A percentile compares a stretch with the other conserved stretches of the same genome.
Evolutionary conservation across 768 basidiomycete genomes (phyloP).

Genomic region (Leucosporidium yakuticum): DNA sequence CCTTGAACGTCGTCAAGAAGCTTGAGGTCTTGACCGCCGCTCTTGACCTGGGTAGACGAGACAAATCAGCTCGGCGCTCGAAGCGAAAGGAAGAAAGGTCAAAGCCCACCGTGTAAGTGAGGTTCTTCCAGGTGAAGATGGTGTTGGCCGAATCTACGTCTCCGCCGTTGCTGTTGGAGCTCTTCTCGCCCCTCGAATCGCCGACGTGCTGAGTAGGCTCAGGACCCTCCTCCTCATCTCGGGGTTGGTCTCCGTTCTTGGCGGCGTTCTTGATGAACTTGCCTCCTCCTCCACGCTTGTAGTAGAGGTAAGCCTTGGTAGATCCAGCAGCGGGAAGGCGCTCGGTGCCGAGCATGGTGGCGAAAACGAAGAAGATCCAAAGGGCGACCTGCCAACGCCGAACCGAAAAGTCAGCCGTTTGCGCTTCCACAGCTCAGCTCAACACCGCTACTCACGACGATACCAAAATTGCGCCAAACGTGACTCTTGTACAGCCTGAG

Average conservation of each 20-base stretch:
- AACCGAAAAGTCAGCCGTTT: too few species aligned
- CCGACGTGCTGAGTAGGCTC: too few species aligned
- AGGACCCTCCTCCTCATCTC: too few species aligned
- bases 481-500: slow-evolving; percentile 45
- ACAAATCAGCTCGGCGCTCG: too few species aligned
- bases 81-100: neutral
- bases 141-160: neutral
- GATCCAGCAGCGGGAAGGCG: slow-evolving; percentile 26
- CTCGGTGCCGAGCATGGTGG: neutral
- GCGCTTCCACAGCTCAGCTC: too few species aligned
- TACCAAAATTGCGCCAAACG: slow-evolving; percentile 50
- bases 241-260: too few species aligned
- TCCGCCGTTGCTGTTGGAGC: neutral
- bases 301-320: slow-evolving; percentile 9
- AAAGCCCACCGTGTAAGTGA: slow-evolving; percentile 21
- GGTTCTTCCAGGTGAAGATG: slow-evolving; percentile 43
- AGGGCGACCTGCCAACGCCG: neutral
- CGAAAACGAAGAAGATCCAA: neutral
- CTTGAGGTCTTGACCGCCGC: slow-evolving; percentile 17
- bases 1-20: slow-evolving; percentile 41
- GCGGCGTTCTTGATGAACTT: slow-evolving; percentile 21
- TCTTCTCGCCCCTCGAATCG: too few species aligned
- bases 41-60: neutral
- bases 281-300: slow-evolving; percentile 11
- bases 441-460: slow-evolving; percentile 42